Percentiles rank a stretch among this genome's conserved stretches.
phyloP scores from a whole-genome alignment of 257 asterid species.

The Solanum megistacrolobum region DNA sequence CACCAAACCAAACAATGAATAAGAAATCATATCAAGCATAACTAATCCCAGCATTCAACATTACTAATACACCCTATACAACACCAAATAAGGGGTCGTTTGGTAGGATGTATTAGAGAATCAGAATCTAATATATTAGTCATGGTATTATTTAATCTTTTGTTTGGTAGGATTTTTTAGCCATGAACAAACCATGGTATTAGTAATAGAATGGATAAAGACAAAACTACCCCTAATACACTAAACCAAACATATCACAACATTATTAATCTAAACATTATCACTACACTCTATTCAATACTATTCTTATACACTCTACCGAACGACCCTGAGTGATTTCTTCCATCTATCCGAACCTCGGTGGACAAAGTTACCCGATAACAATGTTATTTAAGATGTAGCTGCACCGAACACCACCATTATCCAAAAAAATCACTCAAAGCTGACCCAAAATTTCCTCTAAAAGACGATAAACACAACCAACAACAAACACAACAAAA shows the following conservation, averaged over 20 bases:
- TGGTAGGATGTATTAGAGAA: background rate
- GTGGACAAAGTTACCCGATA: background rate
- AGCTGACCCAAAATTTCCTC: background rate
- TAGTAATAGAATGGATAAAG: background rate
- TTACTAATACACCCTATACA: background rate
- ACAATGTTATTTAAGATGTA: background rate
- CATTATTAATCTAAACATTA: background rate
- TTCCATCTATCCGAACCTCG: background rate
- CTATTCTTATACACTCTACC: background rate
- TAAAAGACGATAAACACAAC: background rate
- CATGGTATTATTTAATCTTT: background rate
- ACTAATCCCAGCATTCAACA: background rate
- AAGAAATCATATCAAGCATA: background rate
- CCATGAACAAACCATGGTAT: background rate
- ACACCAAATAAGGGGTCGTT: background rate
- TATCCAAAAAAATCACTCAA: background rate
- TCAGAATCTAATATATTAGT: background rate
- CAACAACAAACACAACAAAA: background rate
- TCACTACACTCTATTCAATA: background rate
- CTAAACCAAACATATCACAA: background rate
- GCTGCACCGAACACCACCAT: background rate
- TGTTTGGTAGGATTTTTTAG: background rate
- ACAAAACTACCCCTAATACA: background rate
- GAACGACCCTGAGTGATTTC: background rate
- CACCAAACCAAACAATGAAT: background rate